phyloP scores from a whole-genome alignment of 108 stramenopile genomes.

The Cyclostephanos invisitatus region DNA sequence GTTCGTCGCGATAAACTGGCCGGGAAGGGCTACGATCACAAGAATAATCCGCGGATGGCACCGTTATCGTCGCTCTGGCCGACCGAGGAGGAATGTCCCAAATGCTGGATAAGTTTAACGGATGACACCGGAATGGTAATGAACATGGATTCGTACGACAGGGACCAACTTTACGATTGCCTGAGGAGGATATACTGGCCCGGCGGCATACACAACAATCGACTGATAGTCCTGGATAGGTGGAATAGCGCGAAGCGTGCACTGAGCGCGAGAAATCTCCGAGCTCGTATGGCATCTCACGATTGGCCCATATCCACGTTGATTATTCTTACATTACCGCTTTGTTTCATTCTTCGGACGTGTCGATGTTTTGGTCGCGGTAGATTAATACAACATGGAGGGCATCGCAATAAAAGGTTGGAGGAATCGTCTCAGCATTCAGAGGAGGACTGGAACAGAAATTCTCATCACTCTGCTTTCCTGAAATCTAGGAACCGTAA shows the following conservation, averaged over 20 bases:
- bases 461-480: not conserved
- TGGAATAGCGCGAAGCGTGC: slow-evolving; percentile 33
- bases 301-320: slow-evolving; percentile 11
- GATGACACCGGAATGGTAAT: not conserved
- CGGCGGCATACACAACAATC: slow-evolving; percentile 39
- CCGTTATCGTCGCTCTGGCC: slow-evolving; percentile 40
- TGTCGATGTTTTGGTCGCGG: not conserved
- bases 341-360: not conserved
- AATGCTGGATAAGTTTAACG: slow-evolving; percentile 35
- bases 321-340: slow-evolving; percentile 5
- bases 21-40: slow-evolving; percentile 18
- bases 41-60: slow-evolving; percentile 11
- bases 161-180: slow-evolving; percentile 29
- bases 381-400: not conserved
- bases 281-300: slow-evolving; percentile 27
- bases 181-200: slow-evolving; percentile 46
- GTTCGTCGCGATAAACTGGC: slow-evolving; percentile 14
- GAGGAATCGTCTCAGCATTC: not conserved
- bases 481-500: not conserved
- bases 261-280: slow-evolving; percentile 27
- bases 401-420: not conserved
- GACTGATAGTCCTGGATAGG: slow-evolving; percentile 37
- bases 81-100: slow-evolving; percentile 31
- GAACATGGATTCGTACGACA: slow-evolving; percentile 36
- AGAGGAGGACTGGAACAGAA: slow-evolving; percentile 4